phyloP scores from a whole-genome alignment of 371 early-diverging fungal genomes.

The Saksenaea oblongispora region DNA sequence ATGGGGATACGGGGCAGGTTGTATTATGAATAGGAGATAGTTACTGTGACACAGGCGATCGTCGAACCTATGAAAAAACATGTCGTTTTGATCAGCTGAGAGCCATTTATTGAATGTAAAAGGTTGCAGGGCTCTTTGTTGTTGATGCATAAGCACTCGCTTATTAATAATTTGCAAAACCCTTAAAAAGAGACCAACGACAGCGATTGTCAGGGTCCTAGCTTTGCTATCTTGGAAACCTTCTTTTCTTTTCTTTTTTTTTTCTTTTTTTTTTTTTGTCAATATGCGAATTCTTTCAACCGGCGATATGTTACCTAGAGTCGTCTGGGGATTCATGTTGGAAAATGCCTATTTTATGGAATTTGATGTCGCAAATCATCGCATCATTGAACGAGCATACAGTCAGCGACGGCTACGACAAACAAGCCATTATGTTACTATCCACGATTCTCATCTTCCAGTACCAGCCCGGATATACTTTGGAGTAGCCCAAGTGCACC shows the following conservation, averaged over 20 bases:
- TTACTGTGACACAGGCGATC: background rate
- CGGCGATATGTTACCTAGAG: background rate
- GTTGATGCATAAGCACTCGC: background rate
- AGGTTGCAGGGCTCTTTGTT: background rate
- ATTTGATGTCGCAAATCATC: conserved; percentile 43
- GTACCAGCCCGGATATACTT: conserved; percentile 39
- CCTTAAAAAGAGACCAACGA: conserved; percentile 5
- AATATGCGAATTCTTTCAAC: background rate
- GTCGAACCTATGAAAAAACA: background rate
- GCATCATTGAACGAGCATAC: conserved; percentile 36
- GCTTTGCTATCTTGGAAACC: background rate
- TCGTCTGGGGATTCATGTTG: conserved; percentile 51
- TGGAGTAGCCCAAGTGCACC: conserved; percentile 42
- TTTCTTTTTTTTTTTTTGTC: background rate
- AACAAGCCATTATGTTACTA: conserved; percentile 33
- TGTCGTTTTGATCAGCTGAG: background rate
- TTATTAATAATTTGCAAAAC: background rate
- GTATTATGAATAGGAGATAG: background rate
- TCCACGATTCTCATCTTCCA: conserved; percentile 35
- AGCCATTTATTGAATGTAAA: background rate
- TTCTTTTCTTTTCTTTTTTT: background rate
- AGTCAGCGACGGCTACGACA: conserved; percentile 23
- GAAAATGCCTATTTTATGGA: conserved; percentile 45
- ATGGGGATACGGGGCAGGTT: conserved; percentile 6
- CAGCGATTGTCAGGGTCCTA: background rate